Percentiles rank a stretch among this genome's conserved stretches.
phyloP scores from a whole-genome alignment of 1,139 yeast species.

The Protomyces gravidus region DNA sequence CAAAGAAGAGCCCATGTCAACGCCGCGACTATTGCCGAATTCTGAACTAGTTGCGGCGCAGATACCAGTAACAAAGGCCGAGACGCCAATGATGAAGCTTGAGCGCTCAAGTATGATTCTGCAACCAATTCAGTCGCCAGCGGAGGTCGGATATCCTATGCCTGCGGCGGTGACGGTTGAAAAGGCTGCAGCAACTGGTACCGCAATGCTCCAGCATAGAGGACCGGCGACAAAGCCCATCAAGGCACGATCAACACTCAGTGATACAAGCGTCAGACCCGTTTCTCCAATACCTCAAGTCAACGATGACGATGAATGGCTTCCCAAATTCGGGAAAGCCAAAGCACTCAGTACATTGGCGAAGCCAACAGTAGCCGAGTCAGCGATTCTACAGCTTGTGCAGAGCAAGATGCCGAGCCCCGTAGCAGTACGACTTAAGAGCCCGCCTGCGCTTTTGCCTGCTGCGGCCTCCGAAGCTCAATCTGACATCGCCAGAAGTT shows the following conservation, averaged over 20 bases:
- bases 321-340: neutral
- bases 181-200: neutral
- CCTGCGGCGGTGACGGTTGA: neutral
- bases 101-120: neutral
- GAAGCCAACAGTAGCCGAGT: neutral
- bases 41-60: neutral
- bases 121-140: neutral
- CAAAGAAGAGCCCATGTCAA: slow-evolving; percentile 5
- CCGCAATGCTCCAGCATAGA: neutral
- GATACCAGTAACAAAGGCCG: neutral
- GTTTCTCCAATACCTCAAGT: neutral
- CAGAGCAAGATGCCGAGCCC: neutral
- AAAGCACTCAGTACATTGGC: neutral
- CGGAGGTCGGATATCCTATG: neutral
- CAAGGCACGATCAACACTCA: neutral
- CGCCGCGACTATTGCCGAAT: slow-evolving; percentile 3
- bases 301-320: neutral
- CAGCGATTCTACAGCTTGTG: neutral
- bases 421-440: neutral
- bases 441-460: neutral
- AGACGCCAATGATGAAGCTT: neutral
- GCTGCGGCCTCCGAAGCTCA: neutral
- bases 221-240: slow-evolving; percentile 1
- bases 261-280: neutral
- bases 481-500: neutral